Evolutionary conservation across 2,329 filamentous ascomycete genomes (phyloP).

Genomic region (Trichophyton equinum): DNA sequence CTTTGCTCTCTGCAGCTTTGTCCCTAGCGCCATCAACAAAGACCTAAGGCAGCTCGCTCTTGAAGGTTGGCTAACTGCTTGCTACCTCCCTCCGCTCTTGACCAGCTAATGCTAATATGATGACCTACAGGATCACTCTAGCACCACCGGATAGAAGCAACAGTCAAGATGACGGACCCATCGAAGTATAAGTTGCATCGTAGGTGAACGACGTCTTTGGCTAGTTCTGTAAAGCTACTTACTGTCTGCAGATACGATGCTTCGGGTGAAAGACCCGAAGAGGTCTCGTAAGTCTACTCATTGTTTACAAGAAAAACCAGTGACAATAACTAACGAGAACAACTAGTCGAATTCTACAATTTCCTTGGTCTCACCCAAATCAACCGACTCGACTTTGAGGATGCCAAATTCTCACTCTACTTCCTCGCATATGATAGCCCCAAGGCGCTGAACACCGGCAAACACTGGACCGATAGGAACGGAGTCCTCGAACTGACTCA

Average conservation of each 20-base stretch:
- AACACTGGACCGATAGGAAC: conserved; percentile 68
- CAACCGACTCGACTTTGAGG: conserved; percentile 67
- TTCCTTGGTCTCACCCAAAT: conserved; percentile 78
- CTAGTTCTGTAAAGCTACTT: not conserved
- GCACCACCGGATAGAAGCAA: not conserved
- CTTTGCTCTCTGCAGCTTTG: not conserved
- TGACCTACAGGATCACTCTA: not conserved
- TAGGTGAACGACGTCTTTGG: conserved; percentile 11
- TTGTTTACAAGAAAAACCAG: not conserved
- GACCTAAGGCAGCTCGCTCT: not conserved
- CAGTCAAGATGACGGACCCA: conserved; percentile 46
- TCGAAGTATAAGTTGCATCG: conserved; percentile 55
- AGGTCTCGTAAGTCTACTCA: conserved; percentile 46
- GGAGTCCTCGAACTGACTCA: conserved; percentile 77
- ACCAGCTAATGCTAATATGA: not conserved
- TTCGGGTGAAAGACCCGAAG: conserved; percentile 90
- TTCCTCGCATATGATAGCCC: conserved; percentile 82
- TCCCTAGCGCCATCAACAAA: not conserved
- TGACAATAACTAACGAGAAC: not conserved
- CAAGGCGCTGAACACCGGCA: conserved; percentile 58
- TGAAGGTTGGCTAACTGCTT: not conserved
- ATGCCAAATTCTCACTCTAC: conserved; percentile 88
- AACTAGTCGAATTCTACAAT: conserved; percentile 76
- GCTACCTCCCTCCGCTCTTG: not conserved
- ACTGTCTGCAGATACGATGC: conserved; percentile 43